phyloP scores from a whole-genome alignment of 805 yeast genomes.

The Candida mattraensis region DNA sequence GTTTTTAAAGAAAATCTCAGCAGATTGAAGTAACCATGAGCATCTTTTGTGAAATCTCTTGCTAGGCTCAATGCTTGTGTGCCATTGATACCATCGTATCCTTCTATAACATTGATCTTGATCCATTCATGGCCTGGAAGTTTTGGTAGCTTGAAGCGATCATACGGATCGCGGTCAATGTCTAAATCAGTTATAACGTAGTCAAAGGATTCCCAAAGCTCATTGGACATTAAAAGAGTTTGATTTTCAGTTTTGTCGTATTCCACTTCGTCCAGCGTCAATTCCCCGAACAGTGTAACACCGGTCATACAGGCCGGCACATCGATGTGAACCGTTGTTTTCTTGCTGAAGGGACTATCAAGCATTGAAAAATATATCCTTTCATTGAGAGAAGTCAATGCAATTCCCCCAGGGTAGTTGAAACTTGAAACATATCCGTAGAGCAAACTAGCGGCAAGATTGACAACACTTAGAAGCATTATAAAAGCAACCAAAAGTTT shows the following conservation, averaged over 20 bases:
- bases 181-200: slow-evolving; percentile 47
- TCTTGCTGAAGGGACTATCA: slow-evolving; percentile 6
- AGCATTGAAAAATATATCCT: slow-evolving; percentile 9
- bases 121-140: slow-evolving; percentile 43
- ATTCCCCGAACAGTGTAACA: slow-evolving; percentile 69
- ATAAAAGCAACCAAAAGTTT: slow-evolving; percentile 30
- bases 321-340: slow-evolving; percentile 64
- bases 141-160: slow-evolving; percentile 23
- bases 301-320: slow-evolving; percentile 88
- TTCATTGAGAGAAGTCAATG: slow-evolving; percentile 53
- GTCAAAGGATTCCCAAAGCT: slow-evolving; percentile 49
- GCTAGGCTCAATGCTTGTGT: background rate
- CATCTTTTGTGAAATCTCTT: slow-evolving; percentile 9
- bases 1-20: slow-evolving; percentile 8
- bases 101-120: slow-evolving; percentile 37
- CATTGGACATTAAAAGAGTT: slow-evolving; percentile 30
- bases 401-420: slow-evolving; percentile 91
- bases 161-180: slow-evolving; percentile 13
- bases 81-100: slow-evolving; percentile 42
- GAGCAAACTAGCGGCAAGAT: slow-evolving; percentile 43
- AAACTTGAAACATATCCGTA: slow-evolving; percentile 64
- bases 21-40: slow-evolving; percentile 2
- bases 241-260: slow-evolving; percentile 79
- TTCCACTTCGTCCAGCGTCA: slow-evolving; percentile 39
- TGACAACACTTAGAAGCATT: slow-evolving; percentile 33